A percentile compares a stretch with the other conserved stretches of the same genome.
These are phyloP conservation scores for Colletotrichum costaricense DNA, from an alignment of 2,329 filamentous ascomycete genomes.

Conservation along the genomic window DNA sequence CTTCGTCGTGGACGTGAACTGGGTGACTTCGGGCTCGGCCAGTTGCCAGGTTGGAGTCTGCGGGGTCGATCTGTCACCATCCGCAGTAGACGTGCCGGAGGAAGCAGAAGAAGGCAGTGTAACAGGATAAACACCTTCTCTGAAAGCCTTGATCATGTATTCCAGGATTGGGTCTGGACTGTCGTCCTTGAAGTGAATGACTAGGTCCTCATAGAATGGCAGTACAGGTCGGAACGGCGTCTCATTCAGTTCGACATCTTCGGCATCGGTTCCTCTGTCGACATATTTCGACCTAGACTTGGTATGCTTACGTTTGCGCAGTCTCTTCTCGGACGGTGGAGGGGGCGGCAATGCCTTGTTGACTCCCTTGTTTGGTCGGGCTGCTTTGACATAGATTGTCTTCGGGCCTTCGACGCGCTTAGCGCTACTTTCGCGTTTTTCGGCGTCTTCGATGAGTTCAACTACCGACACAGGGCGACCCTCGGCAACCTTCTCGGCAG, in stretches of 20 bases:
- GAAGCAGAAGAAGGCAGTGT: background rate
- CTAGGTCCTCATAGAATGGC: constrained; percentile 65
- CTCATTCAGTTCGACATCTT: constrained; percentile 38
- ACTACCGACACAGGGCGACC: constrained; percentile 43
- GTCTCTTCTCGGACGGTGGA: constrained; percentile 37
- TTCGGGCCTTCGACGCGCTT: constrained; percentile 44
- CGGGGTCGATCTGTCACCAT: constrained; percentile 17
- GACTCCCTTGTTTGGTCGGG: constrained; percentile 43
- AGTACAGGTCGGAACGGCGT: constrained; percentile 57
- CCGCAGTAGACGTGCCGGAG: constrained; percentile 9
- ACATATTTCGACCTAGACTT: constrained; percentile 40
- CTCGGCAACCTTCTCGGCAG: background rate
- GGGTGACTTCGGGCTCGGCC: constrained; percentile 11
- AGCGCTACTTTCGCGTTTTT: constrained; percentile 38
- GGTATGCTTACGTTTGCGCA: constrained; percentile 35
- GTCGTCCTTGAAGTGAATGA: constrained; percentile 64
- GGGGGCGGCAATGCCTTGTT: constrained; percentile 43
- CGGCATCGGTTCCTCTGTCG: constrained; percentile 42
- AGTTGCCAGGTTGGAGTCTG: constrained; percentile 16
- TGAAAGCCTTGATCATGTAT: constrained; percentile 59
- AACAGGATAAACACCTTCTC: constrained; percentile 49
- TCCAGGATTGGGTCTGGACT: constrained; percentile 55
- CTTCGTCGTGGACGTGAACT: constrained; percentile 20
- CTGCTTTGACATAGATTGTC: constrained; percentile 45
- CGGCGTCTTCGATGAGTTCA: constrained; percentile 38